phyloP scores from a whole-genome alignment of 2,329 filamentous ascomycete genomes.

The Fusarium annulatum region DNA sequence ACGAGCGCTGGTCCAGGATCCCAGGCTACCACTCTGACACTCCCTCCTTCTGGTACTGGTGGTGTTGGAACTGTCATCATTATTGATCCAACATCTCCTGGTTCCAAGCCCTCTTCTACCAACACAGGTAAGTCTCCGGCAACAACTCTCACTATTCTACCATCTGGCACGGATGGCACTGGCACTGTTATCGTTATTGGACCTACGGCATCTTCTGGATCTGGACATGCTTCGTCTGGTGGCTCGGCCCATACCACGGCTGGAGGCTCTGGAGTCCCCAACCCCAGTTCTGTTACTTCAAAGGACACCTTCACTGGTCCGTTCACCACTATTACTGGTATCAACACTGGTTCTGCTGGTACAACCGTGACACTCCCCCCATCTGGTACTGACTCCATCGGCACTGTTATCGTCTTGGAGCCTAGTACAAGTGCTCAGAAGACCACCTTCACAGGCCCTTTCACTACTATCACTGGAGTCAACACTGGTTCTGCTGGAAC shows the following conservation, averaged over 20 bases:
- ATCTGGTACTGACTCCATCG: neutral
- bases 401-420: neutral
- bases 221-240: neutral
- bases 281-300: neutral
- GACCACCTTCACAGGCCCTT: neutral
- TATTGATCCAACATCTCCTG: neutral
- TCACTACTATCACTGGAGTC: neutral
- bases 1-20: neutral
- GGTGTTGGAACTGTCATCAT: neutral
- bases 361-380: neutral
- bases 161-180: neutral
- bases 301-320: neutral
- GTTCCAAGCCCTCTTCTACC: neutral
- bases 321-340: neutral
- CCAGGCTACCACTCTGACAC: neutral
- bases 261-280: neutral
- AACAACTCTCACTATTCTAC: neutral
- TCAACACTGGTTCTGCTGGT: neutral
- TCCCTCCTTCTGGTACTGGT: neutral
- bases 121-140: neutral
- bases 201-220: neutral
- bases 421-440: neutral
- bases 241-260: neutral
- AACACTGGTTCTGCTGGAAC: neutral
- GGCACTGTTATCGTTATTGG: neutral